A percentile compares a stretch with the other conserved stretches of the same genome.
phyloP scores from a whole-genome alignment of 164 flowering plant species.

The Vitis cinerea region DNA sequence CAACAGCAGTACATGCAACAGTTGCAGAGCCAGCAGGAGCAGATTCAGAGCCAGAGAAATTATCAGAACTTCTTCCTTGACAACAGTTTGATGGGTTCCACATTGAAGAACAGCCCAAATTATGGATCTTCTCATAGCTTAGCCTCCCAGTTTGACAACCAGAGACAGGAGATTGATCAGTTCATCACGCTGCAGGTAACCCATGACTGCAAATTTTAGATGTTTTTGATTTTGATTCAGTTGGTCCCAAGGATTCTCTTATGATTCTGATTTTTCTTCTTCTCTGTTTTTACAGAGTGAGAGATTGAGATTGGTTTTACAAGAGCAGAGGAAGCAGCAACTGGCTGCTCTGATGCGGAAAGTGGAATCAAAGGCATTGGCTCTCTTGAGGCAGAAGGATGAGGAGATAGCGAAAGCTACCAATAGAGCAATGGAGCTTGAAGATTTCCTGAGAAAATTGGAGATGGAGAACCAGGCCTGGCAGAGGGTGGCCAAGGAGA shows the following conservation, averaged over 20 bases:
- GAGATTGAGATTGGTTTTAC: constrained; percentile 35
- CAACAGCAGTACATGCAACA: constrained; percentile 17
- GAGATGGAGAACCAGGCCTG: constrained; percentile 51
- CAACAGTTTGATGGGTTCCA: not conserved
- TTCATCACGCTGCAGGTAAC: constrained; percentile 30
- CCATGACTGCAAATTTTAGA: not conserved
- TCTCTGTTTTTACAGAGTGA: constrained; percentile 31
- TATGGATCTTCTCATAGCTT: constrained; percentile 12
- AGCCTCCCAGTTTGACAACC: constrained; percentile 28
- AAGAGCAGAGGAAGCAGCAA: constrained; percentile 47
- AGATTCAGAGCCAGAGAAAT: too few species aligned
- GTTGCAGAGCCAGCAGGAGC: constrained; percentile 14
- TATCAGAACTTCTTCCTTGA: not conserved
- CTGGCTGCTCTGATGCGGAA: constrained; percentile 21
- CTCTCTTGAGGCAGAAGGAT: constrained; percentile 41
- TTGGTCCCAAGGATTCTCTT: not conserved
- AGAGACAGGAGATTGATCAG: constrained; percentile 41
- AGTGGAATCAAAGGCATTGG: constrained; percentile 30
- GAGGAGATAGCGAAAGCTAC: constrained; percentile 41
- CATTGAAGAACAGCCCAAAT: constrained; percentile 6
- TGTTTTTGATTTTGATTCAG: not conserved
- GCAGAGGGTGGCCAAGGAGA: constrained; percentile 63
- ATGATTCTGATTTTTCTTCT: not conserved
- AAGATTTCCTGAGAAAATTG: constrained; percentile 27
- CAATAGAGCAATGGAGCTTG: constrained; percentile 34